phyloP scores from a whole-genome alignment of 331 rosid genomes.

The Malus hybrid region DNA sequence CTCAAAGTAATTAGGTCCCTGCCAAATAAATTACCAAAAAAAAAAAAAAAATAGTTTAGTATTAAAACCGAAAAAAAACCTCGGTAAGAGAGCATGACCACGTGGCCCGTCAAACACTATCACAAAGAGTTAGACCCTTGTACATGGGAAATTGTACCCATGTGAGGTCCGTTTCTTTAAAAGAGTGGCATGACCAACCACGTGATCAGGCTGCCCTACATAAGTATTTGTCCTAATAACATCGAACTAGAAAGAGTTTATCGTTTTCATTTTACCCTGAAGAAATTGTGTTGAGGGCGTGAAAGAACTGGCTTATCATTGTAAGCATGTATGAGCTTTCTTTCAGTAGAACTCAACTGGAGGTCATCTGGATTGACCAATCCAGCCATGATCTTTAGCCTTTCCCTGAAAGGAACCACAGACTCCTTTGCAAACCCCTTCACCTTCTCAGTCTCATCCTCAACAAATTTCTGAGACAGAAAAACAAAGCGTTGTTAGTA shows the following conservation, averaged over 20 bases:
- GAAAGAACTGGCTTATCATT: constrained; percentile 95
- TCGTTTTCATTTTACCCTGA: constrained; percentile 30
- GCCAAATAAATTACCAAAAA: background rate
- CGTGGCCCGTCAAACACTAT: background rate
- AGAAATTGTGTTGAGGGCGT: constrained; percentile 86
- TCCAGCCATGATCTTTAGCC: constrained; percentile 78
- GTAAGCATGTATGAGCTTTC: constrained; percentile 62
- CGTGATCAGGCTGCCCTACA: background rate
- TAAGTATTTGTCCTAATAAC: background rate
- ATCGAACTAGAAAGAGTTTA: no score
- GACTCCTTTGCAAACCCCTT: constrained; percentile 60
- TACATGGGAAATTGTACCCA: background rate
- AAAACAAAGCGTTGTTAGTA: background rate
- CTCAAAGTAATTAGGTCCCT: constrained; percentile 85
- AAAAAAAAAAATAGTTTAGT: background rate
- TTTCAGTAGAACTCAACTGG: constrained; percentile 56
- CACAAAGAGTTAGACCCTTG: no score
- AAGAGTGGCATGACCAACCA: background rate
- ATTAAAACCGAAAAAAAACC: background rate
- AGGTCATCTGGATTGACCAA: constrained; percentile 84
- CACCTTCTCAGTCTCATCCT: constrained; percentile 67
- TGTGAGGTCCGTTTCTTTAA: background rate
- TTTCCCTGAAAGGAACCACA: constrained; percentile 68
- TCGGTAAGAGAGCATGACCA: background rate
- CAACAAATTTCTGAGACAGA: constrained; percentile 54